Percentiles rank a stretch among this genome's conserved stretches.
These are phyloP conservation scores for Ogataea saltuana DNA, from an alignment of 805 yeast genomes.

Conservation along the genomic window DNA sequence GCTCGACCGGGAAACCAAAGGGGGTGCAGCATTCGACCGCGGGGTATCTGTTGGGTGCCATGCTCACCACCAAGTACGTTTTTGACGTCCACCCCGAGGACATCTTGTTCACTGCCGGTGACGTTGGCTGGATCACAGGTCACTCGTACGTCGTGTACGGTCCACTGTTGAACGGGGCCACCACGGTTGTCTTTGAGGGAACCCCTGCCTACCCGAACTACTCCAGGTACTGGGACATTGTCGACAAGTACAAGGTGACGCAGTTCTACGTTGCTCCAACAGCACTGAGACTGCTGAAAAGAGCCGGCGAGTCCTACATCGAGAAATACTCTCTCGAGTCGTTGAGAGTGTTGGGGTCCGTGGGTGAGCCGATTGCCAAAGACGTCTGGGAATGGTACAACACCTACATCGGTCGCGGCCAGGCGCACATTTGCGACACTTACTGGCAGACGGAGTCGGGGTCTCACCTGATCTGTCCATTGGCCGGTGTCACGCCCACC, in stretches of 20 bases:
- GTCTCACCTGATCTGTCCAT: conserved; percentile 73
- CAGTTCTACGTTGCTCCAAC: conserved; percentile 88
- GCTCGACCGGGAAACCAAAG: conserved; percentile 87
- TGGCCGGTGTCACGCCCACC: conserved; percentile 76
- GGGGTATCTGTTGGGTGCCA: conserved; percentile 74
- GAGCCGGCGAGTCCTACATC: conserved; percentile 68
- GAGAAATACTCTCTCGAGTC: conserved; percentile 62
- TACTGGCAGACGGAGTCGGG: conserved; percentile 92
- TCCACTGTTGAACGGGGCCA: conserved; percentile 72
- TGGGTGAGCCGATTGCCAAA: conserved; percentile 84
- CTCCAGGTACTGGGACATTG: conserved; percentile 79
- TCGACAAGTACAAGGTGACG: conserved; percentile 67
- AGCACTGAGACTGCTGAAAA: conserved; percentile 71
- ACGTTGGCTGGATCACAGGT: conserved; percentile 91
- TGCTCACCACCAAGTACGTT: conserved; percentile 69
- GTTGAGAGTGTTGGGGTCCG: conserved; percentile 74
- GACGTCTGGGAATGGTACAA: conserved; percentile 89
- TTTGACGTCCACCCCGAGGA: conserved; percentile 78
- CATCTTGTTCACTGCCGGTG: conserved; percentile 82
- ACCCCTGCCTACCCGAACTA: conserved; percentile 84
- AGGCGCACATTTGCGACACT: conserved; percentile 76
- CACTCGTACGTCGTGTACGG: conserved; percentile 84
- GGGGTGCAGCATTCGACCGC: conserved; percentile 84
- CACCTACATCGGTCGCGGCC: conserved; percentile 66
- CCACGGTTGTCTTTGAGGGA: conserved; percentile 81